These are phyloP conservation scores for Malassezia cuniculi DNA, from an alignment of 1,284 basidiomycete species.

Conservation along the genomic window DNA sequence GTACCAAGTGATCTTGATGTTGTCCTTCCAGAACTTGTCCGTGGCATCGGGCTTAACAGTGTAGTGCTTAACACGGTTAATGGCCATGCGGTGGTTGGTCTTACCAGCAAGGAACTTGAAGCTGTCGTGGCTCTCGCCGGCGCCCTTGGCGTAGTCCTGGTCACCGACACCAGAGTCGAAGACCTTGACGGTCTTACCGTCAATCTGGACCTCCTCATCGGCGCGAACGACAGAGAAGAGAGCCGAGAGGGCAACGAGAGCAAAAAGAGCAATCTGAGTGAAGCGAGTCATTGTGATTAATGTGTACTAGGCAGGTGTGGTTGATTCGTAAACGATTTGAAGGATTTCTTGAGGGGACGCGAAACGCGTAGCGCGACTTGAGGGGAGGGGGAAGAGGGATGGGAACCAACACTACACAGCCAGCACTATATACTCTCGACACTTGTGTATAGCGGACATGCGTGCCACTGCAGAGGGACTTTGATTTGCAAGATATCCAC, in stretches of 20 bases:
- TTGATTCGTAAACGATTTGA: too few relatives aligned
- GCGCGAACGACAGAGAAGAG: constrained; percentile 6
- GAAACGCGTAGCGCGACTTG: too few relatives aligned
- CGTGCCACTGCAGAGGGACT: too few relatives aligned
- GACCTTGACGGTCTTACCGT: constrained; percentile 21
- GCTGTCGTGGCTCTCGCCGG: constrained; percentile 17
- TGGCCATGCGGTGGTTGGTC: constrained; percentile 16
- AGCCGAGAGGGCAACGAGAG: constrained; percentile 1
- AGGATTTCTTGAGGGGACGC: too few relatives aligned
- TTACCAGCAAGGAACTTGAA: constrained; percentile 16
- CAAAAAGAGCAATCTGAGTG: constrained; percentile 11
- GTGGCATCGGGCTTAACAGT: constrained; percentile 13
- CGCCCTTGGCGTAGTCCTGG: constrained; percentile 22
- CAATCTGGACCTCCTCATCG: constrained; percentile 18
- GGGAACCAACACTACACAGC: too few relatives aligned
- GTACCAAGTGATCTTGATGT: constrained; percentile 38
- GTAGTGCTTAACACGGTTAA: constrained; percentile 11
- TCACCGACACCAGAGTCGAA: constrained; percentile 30
- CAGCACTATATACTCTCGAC: too few relatives aligned
- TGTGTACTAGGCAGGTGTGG: too few relatives aligned
- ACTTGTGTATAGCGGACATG: too few relatives aligned
- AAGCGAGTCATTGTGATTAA: constrained; percentile 10
- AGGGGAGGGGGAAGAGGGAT: too few relatives aligned
- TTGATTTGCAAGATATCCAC: too few relatives aligned
- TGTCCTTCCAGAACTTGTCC: constrained; percentile 16